A percentile compares a stretch with the other conserved stretches of the same genome.
phyloP scores from a whole-genome alignment of 139 green algal species.

The Picochlorum sp. region DNA sequence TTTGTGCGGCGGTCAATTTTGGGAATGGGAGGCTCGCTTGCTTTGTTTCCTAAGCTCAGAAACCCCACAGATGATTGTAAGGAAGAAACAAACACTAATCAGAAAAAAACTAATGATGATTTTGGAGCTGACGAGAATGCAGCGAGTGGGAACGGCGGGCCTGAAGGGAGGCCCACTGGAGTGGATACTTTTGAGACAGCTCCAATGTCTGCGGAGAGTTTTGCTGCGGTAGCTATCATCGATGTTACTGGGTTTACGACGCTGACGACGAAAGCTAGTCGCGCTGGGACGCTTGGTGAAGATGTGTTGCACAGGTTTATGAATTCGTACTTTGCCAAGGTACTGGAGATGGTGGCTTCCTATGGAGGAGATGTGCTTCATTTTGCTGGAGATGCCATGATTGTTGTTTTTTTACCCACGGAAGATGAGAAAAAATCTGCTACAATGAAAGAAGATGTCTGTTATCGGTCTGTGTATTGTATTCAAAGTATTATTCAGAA shows the following conservation, averaged over 20 bases:
- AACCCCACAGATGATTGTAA: no score
- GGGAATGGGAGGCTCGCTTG: no score
- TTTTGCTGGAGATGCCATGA: conserved; percentile 80
- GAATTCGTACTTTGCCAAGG: conserved; percentile 74
- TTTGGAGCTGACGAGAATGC: no score
- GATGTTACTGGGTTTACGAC: conserved; percentile 78
- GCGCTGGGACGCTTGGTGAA: conserved; percentile 43
- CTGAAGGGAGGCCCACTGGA: background rate
- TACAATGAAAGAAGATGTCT: background rate
- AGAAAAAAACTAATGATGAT: no score
- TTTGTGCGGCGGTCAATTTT: no score
- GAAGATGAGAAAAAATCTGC: background rate
- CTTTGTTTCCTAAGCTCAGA: no score
- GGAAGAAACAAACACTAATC: no score
- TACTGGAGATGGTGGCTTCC: conserved; percentile 56
- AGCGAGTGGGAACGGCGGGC: no score
- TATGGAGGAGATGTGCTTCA: conserved; percentile 72
- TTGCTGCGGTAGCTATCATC: conserved; percentile 58
- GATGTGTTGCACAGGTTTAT: conserved; percentile 76
- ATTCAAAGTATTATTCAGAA: no score
- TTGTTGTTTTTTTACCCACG: conserved; percentile 55
- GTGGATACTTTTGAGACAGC: background rate
- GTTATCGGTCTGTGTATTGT: background rate
- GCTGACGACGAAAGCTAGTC: conserved; percentile 57
- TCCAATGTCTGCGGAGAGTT: background rate